Evolutionary conservation across 331 rosid species (phyloP), one percentile per base, ranked within the genome.

Genomic region (Malus hybrid): DNA sequence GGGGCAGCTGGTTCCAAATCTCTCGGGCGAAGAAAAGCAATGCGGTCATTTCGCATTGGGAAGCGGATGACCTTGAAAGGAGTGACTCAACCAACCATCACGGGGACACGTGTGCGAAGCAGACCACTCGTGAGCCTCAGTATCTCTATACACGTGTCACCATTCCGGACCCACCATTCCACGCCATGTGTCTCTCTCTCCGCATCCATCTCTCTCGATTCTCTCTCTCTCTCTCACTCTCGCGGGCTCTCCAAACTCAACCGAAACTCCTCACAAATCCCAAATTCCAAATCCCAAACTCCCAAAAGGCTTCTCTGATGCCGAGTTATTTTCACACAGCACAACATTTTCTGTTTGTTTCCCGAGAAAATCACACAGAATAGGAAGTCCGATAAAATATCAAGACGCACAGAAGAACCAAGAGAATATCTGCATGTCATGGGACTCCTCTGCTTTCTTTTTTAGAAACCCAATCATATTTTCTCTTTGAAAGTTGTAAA

Each of bases 101-200:
- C 53, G 60, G 66, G 30, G 52, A 55, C 70, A 60, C 71, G 55
- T 72, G 30, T 53, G 64, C 15, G 19, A 10, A 8, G 3, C 56
- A n/a, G 10, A 19, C 57, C 26, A 1, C 75, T 34, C 76, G 65
- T 34, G 62, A 39, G 18, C 6, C 29, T 34, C 29, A 65, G 4
- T 11, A 2, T 10, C 72, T 56, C 60, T 57, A 3, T 67, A 80
- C 88, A 86, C 90, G 86, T 82, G 88, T 82, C 68, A 0, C 50
- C 57, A 20, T 58, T 74, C 20, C 24, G 44, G 58, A 22, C 53
- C 78, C 74, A 65, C 80, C 39, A 16, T 60, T 73, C 48, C 18
- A 28, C 42, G 81, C 85, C 87, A 85, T 61, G 80, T 81, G 83
- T 13, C 55, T 79, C 87, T 68, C 79, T 58, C 70, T 46, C 71